phyloP scores from a whole-genome alignment of 306 rosid genomes.

The Ormosia semicastrata region DNA sequence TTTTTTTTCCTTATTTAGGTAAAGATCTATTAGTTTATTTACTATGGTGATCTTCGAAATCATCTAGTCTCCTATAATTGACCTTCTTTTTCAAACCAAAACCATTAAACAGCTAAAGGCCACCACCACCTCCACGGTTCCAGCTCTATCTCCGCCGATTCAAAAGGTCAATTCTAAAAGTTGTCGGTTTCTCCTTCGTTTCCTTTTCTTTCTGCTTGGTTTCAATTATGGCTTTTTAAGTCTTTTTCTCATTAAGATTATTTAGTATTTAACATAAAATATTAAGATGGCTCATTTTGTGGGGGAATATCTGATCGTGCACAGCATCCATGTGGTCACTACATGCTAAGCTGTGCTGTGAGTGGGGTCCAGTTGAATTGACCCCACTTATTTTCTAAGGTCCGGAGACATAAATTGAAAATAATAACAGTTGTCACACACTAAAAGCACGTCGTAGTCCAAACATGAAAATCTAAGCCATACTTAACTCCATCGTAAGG shows the following conservation, averaged over 20 bases:
- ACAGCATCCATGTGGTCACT: background rate
- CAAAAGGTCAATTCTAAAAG: background rate
- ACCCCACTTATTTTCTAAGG: background rate
- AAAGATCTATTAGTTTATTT: no score
- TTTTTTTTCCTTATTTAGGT: background rate
- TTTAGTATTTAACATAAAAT: background rate
- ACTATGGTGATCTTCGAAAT: background rate
- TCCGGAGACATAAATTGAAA: background rate
- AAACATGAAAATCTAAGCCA: constrained; percentile 6
- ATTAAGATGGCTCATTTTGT: background rate
- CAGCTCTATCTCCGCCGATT: constrained; percentile 3
- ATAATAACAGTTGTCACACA: background rate
- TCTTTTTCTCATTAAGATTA: background rate
- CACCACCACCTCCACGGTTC: background rate
- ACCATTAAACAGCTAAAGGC: background rate
- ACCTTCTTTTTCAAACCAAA: background rate
- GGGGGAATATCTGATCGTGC: background rate
- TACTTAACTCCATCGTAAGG: background rate
- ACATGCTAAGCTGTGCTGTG: background rate
- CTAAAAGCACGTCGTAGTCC: background rate
- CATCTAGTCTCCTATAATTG: background rate
- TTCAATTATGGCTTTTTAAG: background rate
- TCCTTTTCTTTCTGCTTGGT: background rate
- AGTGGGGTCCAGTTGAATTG: background rate
- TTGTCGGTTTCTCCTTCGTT: background rate